Evolutionary conservation across 192 early-diverging fungal species (phyloP), one percentile per base, ranked within the genome.

Genomic region (Coemansia sp.): DNA sequence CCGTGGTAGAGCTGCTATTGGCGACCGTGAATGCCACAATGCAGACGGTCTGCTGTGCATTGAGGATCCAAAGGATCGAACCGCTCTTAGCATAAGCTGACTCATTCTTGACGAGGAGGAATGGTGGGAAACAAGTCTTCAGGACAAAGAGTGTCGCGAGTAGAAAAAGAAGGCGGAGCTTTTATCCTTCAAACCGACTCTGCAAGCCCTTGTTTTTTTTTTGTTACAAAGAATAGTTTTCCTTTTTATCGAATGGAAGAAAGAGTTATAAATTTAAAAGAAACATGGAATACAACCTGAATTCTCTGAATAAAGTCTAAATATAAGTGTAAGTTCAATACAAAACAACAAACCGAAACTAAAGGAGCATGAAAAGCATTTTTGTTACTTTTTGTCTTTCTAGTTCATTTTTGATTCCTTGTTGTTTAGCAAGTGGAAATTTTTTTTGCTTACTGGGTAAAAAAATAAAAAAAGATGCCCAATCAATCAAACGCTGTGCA

Each of bases 11-110:
- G 65, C 19, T 11, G 51, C 20, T 9, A 54, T 42, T 46, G 38
- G 38, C 41, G 13, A 39, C 38, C 19, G 70, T 41, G 63, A 16
- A 41, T 48, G 59, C 10, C 59, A 49, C 61, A 67, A 17, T 16
- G 25, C 14, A 38, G 46, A 58, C 59, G 51, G 51, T 20, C 61
- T 38, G 0, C 4, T 32, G 46, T 40, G 7, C n/a, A 20, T 49
- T 17, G 70, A 39, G 46, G 48, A 32, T 41, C 53, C 44, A 14
- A 40, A 46, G n/a, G 74, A 63, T 44, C 59, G 70, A 9, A 67
- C 25, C 12, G 68, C 56, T 42, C 71, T 14, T 7, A 76, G 64
- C 45, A 72, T 38, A 54, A 76, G 61, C 68, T 76, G 79, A 68
- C 74, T 74, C 79, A 81, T 81, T 12, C 25, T 63, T 56, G 19